phyloP scores from a whole-genome alignment of 2,329 filamentous ascomycete genomes.

The Colletotrichum musicola region DNA sequence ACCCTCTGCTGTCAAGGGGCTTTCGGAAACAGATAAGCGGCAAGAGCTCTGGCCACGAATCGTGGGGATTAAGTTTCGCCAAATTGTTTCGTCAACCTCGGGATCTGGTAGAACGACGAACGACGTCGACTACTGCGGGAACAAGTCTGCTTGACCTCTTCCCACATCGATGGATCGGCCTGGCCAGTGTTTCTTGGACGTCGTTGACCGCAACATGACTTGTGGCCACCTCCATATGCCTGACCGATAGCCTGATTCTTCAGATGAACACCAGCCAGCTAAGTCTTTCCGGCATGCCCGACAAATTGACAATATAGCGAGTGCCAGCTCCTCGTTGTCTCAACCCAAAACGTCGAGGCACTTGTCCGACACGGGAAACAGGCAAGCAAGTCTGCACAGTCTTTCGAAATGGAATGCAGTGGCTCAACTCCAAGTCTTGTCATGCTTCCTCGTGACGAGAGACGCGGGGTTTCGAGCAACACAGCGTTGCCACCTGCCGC shows the following conservation, averaged over 20 bases:
- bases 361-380: background rate
- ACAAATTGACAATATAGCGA: background rate
- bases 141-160: too few relatives aligned
- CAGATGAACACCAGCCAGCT: background rate
- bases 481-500: background rate
- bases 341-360: constrained; percentile 3
- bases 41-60: background rate
- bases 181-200: background rate
- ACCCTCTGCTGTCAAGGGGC: constrained; percentile 1
- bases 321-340: background rate
- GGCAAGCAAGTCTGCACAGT: background rate
- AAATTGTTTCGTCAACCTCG: background rate
- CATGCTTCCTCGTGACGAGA: background rate
- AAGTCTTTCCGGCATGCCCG: background rate
- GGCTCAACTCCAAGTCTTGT: background rate
- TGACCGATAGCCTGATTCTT: background rate
- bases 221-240: background rate
- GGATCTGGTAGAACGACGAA: background rate
- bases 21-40: constrained; percentile 8
- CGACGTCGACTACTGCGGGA: background rate
- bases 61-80: constrained; percentile 3
- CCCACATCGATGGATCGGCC: too few relatives aligned
- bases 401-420: background rate
- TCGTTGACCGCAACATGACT: background rate
- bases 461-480: background rate